These are phyloP conservation scores for Populus tomentosa DNA, from an alignment of 441 rosid genomes.

Conservation along the genomic window DNA sequence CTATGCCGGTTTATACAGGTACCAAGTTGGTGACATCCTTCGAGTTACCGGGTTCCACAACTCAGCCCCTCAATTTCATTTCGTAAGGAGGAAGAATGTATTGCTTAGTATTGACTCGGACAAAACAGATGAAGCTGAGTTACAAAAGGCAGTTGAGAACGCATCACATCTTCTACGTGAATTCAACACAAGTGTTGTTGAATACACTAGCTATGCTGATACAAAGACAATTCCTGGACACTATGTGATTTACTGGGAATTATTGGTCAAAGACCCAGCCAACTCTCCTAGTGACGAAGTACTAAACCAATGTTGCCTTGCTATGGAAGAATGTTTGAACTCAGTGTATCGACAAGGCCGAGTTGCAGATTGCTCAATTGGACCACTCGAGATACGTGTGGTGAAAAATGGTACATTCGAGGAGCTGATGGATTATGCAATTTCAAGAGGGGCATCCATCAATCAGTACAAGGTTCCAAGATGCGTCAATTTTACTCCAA, in stretches of 20 bases:
- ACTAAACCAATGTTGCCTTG: constrained; percentile 57
- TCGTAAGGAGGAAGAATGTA: constrained; percentile 76
- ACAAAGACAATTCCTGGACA: constrained; percentile 82
- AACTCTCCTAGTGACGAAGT: constrained; percentile 41
- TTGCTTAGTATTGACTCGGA: constrained; percentile 84
- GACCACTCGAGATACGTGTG: constrained; percentile 75
- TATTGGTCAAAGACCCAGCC: constrained; percentile 42
- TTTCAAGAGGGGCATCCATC: constrained; percentile 89
- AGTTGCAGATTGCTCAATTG: constrained; percentile 69
- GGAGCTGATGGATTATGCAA: constrained; percentile 90
- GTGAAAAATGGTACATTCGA: constrained; percentile 83
- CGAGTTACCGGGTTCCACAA: constrained; percentile 89
- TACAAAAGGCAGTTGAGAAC: constrained; percentile 68
- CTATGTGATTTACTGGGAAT: constrained; percentile 83
- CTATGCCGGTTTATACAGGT: constrained; percentile 71
- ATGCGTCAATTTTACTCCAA: constrained; percentile 84
- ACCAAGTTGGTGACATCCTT: constrained; percentile 89
- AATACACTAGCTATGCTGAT: constrained; percentile 87
- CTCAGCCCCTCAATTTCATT: constrained; percentile 85
- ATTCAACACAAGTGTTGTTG: constrained; percentile 67
- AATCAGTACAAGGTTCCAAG: constrained; percentile 93
- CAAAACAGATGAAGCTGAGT: constrained; percentile 90
- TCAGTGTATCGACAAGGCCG: constrained; percentile 85
- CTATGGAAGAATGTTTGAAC: constrained; percentile 82
- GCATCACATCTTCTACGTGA: constrained; percentile 45